Percentiles rank a stretch among this genome's conserved stretches.
These are phyloP conservation scores for Plasmodium gallinaceum DNA, from an alignment of 169 alveolate genomes.

Conservation along the genomic window DNA sequence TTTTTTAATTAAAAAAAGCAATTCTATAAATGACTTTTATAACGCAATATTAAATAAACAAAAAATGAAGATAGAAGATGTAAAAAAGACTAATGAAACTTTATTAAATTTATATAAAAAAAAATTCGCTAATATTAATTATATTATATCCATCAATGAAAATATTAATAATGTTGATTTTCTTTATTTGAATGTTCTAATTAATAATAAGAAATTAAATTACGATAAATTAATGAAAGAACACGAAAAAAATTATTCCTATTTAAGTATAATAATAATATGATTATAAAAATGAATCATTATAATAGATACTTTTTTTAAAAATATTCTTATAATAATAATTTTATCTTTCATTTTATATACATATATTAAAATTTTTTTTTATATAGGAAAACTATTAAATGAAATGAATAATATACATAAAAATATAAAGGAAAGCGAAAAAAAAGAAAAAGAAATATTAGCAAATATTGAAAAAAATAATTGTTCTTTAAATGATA, in stretches of 20 bases:
- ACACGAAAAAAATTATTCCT: conserved; percentile 36
- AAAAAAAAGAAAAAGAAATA: conserved; percentile 40
- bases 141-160: conserved; percentile 38
- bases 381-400: conserved; percentile 32
- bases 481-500: background rate
- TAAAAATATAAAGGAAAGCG: background rate
- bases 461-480: conserved; percentile 36
- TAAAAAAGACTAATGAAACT: conserved; percentile 34
- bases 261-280: conserved; percentile 25
- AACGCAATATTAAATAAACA: conserved; percentile 34
- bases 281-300: background rate
- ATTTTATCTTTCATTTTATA: background rate
- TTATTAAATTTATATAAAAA: conserved; percentile 51
- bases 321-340: too few relatives aligned
- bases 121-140: conserved; percentile 26
- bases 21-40: conserved; percentile 23
- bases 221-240: conserved; percentile 44
- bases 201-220: conserved; percentile 31
- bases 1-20: conserved; percentile 25
- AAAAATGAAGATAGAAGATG: conserved; percentile 24
- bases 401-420: conserved; percentile 28
- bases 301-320: too few relatives aligned
- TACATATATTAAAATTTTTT: background rate
- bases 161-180: conserved; percentile 53
- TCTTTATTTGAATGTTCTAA: conserved; percentile 39